phyloP scores from a whole-genome alignment of 2,329 filamentous ascomycete species.

The Venturia effusa region DNA sequence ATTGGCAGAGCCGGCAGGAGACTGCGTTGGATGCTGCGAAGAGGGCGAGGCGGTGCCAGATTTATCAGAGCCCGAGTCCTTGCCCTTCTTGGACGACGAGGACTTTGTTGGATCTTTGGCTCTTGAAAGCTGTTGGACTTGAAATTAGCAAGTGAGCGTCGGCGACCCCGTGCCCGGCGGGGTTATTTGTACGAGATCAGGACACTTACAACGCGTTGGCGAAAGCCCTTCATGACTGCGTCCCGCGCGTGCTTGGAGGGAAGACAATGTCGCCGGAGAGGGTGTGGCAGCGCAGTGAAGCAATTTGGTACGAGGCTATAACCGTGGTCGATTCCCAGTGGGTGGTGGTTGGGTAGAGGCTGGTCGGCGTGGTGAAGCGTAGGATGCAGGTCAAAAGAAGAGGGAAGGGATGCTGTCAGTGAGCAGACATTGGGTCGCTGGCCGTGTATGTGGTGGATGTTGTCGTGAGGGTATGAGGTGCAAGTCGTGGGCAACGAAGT shows the following conservation, averaged over 20 bases:
- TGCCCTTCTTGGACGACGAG: conserved; percentile 46
- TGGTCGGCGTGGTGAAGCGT: not conserved
- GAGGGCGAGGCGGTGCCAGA: conserved; percentile 72
- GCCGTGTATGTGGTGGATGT: not conserved
- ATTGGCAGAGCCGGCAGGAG: conserved; percentile 49
- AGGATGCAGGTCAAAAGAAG: not conserved
- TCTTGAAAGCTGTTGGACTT: conserved; percentile 79
- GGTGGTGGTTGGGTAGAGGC: not conserved
- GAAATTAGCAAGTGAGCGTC: conserved; percentile 19
- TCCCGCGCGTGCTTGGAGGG: conserved; percentile 16
- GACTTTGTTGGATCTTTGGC: conserved; percentile 79
- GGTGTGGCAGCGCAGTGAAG: not conserved
- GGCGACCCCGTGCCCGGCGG: not conserved
- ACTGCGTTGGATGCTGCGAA: conserved; percentile 40
- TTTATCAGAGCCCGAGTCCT: conserved; percentile 19
- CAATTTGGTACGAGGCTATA: not conserved
- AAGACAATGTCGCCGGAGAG: not conserved
- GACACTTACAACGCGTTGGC: conserved; percentile 81
- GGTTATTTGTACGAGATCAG: conserved; percentile 17
- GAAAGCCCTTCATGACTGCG: conserved; percentile 87
- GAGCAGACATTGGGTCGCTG: not conserved
- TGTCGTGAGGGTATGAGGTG: conserved; percentile 1
- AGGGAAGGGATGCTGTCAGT: not conserved
- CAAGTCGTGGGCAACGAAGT: not conserved
- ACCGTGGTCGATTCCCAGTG: not conserved